These are phyloP conservation scores for Neophaeococcomyces aloes DNA, from an alignment of 2,329 filamentous ascomycete genomes.

Conservation along the genomic window DNA sequence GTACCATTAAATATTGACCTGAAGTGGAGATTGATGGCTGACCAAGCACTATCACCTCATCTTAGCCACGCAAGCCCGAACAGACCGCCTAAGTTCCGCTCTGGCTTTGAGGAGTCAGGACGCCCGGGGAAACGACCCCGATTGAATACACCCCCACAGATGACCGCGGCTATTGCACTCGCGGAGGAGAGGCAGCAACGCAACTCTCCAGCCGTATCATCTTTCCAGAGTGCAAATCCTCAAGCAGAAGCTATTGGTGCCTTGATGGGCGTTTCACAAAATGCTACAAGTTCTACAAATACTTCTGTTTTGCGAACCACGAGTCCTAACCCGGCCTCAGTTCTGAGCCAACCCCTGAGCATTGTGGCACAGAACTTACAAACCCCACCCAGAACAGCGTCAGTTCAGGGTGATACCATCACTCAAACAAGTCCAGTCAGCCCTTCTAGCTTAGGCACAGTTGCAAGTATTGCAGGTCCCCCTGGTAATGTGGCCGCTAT, in stretches of 20 bases:
- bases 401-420: constrained; percentile 33
- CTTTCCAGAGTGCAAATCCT: constrained; percentile 28
- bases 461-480: constrained; percentile 39
- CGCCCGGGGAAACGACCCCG: constrained; percentile 29
- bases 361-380: constrained; percentile 39
- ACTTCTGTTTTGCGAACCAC: constrained; percentile 16
- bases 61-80: not conserved
- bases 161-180: constrained; percentile 43
- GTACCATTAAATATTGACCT: not conserved
- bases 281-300: constrained; percentile 22
- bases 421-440: constrained; percentile 45
- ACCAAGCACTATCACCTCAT: not conserved
- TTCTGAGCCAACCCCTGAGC: constrained; percentile 40
- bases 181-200: constrained; percentile 37
- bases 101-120: constrained; percentile 18
- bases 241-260: constrained; percentile 32
- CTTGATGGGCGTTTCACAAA: constrained; percentile 26
- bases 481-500: constrained; percentile 41
- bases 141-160: constrained; percentile 29
- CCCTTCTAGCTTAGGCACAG: constrained; percentile 43
- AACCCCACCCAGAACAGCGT: constrained; percentile 34
- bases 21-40: constrained; percentile 6
- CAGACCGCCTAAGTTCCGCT: not conserved
- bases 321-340: constrained; percentile 30
- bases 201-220: constrained; percentile 16